Conservation (phyloP, 306 rosid genomes). For the Begonia peltatifolia region DNA sequence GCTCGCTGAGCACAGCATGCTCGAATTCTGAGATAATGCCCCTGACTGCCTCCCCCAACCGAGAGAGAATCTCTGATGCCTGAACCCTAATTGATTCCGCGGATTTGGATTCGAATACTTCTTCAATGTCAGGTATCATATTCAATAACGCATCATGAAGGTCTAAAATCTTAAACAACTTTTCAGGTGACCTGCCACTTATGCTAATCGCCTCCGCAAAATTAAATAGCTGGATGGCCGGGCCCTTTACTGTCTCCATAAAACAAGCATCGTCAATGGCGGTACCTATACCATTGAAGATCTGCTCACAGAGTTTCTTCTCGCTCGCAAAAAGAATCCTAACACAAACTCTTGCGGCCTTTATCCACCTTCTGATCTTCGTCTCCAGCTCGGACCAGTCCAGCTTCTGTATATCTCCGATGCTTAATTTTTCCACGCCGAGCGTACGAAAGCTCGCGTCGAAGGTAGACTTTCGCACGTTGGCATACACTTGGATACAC, state of each 20-base stretch:
- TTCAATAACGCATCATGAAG: constrained; percentile 78
- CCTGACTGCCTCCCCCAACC: constrained; percentile 89
- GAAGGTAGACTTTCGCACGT: constrained; percentile 67
- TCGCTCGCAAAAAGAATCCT: constrained; percentile 74
- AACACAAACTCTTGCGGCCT: constrained; percentile 70
- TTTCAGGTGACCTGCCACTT: constrained; percentile 85
- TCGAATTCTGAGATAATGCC: constrained; percentile 92
- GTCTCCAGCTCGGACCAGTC: constrained; percentile 78
- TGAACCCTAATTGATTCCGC: constrained; percentile 77
- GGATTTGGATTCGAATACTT: constrained; percentile 70
- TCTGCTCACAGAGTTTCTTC: constrained; percentile 79
- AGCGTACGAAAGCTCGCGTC: constrained; percentile 66
- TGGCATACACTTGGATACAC: constrained; percentile 89
- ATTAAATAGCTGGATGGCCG: constrained; percentile 85
- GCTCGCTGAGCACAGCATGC: constrained; percentile 79
- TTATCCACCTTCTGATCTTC: constrained; percentile 90
- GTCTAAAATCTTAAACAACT: constrained; percentile 81
- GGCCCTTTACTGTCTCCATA: constrained; percentile 87
- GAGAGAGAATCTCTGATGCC: constrained; percentile 79
- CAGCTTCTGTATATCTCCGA: constrained; percentile 85
- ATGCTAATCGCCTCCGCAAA: constrained; percentile 89
- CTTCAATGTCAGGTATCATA: constrained; percentile 78
- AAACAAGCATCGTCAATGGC: constrained; percentile 83
- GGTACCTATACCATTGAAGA: constrained; percentile 67
- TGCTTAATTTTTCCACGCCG: constrained; percentile 73